Conservation (phyloP, 306 rosid genomes). For the Rosa chinensis region DNA sequence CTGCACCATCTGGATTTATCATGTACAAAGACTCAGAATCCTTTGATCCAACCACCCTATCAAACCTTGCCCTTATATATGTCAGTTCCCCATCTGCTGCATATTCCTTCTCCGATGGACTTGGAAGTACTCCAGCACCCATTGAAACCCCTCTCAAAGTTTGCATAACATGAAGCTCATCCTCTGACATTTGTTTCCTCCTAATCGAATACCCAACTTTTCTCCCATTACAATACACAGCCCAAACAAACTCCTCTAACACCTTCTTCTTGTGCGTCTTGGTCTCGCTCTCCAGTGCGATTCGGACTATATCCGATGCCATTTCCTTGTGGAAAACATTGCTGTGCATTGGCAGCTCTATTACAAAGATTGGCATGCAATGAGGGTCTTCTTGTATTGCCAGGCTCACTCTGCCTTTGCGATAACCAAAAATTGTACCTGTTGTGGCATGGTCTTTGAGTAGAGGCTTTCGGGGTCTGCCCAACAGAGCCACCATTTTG, state of each 20-base stretch:
- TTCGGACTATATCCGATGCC: conserved; percentile 74
- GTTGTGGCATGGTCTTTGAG: conserved; percentile 84
- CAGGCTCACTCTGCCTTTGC: conserved; percentile 79
- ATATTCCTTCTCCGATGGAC: conserved; percentile 46
- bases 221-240: conserved; percentile 86
- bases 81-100: conserved; percentile 74
- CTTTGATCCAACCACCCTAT: conserved; percentile 81
- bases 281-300: conserved; percentile 95
- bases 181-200: conserved; percentile 74
- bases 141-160: conserved; percentile 87
- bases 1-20: conserved; percentile 86
- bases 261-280: conserved; percentile 71
- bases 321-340: conserved; percentile 76
- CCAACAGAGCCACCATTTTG: conserved; percentile 89
- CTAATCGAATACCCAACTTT: conserved; percentile 82
- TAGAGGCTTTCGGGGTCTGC: conserved; percentile 72
- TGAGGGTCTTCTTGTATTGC: conserved; percentile 96
- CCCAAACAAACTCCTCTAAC: conserved; percentile 87
- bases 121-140: conserved; percentile 95
- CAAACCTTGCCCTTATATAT: conserved; percentile 81
- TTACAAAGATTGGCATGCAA: conserved; percentile 72
- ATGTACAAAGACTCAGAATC: conserved; percentile 87
- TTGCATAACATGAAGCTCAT: conserved; percentile 91
- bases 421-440: conserved; percentile 81
- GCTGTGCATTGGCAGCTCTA: conserved; percentile 80